These are phyloP conservation scores for Phanerodontia chrysosporium DNA, from an alignment of 768 basidiomycete species.

Conservation along the genomic window DNA sequence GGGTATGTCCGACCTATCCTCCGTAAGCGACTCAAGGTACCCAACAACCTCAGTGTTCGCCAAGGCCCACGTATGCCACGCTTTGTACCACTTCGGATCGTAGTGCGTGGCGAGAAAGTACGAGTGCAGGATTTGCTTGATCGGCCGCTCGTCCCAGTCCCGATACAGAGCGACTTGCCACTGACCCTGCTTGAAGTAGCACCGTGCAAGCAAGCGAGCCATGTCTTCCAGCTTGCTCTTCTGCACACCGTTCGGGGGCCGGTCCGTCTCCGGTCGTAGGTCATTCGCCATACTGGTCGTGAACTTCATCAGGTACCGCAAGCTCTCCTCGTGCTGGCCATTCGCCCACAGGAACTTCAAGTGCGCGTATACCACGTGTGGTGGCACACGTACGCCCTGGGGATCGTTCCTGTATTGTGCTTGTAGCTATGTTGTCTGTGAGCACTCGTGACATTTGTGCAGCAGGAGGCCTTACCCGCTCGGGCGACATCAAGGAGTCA, in stretches of 20 bases:
- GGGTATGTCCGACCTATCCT: constrained; percentile 55
- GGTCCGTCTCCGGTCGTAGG: constrained; percentile 58
- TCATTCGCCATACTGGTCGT: constrained; percentile 73
- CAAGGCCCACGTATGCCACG: constrained; percentile 98
- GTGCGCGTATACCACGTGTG: constrained; percentile 94
- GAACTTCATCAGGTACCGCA: constrained; percentile 82
- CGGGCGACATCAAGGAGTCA: constrained; percentile 81
- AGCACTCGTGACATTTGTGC: background rate
- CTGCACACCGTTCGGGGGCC: constrained; percentile 36
- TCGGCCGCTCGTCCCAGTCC: constrained; percentile 80
- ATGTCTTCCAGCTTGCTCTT: constrained; percentile 65
- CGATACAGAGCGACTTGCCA: constrained; percentile 85
- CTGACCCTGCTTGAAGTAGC: constrained; percentile 93
- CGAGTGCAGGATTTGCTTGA: constrained; percentile 77
- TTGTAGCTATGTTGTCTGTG: constrained; percentile 29
- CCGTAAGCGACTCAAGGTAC: constrained; percentile 66
- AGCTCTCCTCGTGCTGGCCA: constrained; percentile 70
- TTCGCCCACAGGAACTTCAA: constrained; percentile 95
- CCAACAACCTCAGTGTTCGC: constrained; percentile 93
- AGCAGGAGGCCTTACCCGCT: constrained; percentile 40
- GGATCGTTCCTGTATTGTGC: constrained; percentile 45
- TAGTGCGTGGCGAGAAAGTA: constrained; percentile 87
- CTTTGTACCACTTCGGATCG: constrained; percentile 97
- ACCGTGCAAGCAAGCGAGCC: constrained; percentile 87
- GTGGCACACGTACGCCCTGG: constrained; percentile 71